Conservation (phyloP, 192 early-diverging fungal genomes). For the Jimgerdemannia flammicorona region DNA sequence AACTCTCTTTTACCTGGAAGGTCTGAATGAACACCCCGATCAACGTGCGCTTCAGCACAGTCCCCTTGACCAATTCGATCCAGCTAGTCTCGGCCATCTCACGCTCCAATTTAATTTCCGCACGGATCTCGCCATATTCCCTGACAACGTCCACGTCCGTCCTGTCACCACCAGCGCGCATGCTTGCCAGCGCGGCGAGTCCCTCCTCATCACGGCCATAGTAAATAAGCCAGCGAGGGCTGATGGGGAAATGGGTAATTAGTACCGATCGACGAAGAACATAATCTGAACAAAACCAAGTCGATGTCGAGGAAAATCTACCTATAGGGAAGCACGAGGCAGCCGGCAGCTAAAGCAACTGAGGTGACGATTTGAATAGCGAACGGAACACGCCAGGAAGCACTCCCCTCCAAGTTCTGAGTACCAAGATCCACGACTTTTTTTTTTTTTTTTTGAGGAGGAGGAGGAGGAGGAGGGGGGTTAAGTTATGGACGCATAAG, state of each 20-base stretch:
- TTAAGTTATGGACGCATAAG: too few species aligned
- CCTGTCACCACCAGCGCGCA: slow-evolving; percentile 63
- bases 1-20: background rate
- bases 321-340: background rate
- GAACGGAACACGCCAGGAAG: slow-evolving; percentile 80
- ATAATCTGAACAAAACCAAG: too few species aligned
- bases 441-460: too few species aligned
- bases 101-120: slow-evolving; percentile 56
- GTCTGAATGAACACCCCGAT: slow-evolving; percentile 65
- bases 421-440: slow-evolving; percentile 21
- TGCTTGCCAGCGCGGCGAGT: slow-evolving; percentile 58
- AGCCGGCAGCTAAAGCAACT: slow-evolving; percentile 46
- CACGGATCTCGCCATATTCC: slow-evolving; percentile 72
- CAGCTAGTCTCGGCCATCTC: slow-evolving; percentile 60
- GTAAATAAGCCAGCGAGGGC: slow-evolving; percentile 82
- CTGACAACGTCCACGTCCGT: slow-evolving; percentile 49
- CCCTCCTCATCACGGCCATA: slow-evolving; percentile 68
- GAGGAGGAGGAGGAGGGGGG: too few species aligned
- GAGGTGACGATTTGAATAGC: slow-evolving; percentile 82
- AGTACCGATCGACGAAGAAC: too few species aligned
- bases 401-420: slow-evolving; percentile 30
- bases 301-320: background rate
- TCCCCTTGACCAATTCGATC: slow-evolving; percentile 46
- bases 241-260: slow-evolving; percentile 60
- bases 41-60: slow-evolving; percentile 55